These are phyloP conservation scores for Aspergillus bridgeri DNA, from an alignment of 495 filamentous ascomycete species.

Conservation along the genomic window DNA sequence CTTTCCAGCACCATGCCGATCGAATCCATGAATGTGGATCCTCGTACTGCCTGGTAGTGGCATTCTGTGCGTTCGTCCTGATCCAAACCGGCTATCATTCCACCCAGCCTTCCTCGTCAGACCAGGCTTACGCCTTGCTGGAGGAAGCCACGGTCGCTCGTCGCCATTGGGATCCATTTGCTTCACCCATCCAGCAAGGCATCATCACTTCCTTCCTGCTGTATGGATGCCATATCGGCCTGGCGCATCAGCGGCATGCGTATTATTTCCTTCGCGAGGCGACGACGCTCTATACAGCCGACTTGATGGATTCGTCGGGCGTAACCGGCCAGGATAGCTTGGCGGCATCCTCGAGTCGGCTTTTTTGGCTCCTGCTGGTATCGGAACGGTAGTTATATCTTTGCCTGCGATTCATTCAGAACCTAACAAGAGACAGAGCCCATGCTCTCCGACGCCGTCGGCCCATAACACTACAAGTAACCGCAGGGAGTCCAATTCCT, in stretches of 20 bases:
- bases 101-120: slow-evolving; percentile 30
- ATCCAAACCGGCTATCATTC: slow-evolving; percentile 49
- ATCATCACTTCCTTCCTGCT: slow-evolving; percentile 70
- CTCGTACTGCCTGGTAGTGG: slow-evolving; percentile 68
- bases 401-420: neutral
- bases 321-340: slow-evolving; percentile 21
- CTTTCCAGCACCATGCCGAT: slow-evolving; percentile 56
- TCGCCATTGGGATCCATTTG: slow-evolving; percentile 64
- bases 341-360: slow-evolving; percentile 30
- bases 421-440: slow-evolving; percentile 35
- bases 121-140: slow-evolving; percentile 53
- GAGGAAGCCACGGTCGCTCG: slow-evolving; percentile 68
- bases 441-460: slow-evolving; percentile 73
- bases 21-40: slow-evolving; percentile 59
- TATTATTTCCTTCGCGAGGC: slow-evolving; percentile 73
- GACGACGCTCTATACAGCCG: slow-evolving; percentile 54
- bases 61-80: slow-evolving; percentile 74
- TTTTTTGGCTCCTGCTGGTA: slow-evolving; percentile 72
- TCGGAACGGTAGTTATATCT: slow-evolving; percentile 56
- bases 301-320: slow-evolving; percentile 33
- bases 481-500: slow-evolving; percentile 59
- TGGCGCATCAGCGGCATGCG: slow-evolving; percentile 69
- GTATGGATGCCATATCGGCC: slow-evolving; percentile 65
- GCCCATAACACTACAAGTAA: slow-evolving; percentile 65
- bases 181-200: slow-evolving; percentile 56